phyloP scores from a whole-genome alignment of 2,329 filamentous ascomycete genomes.

The Rugonectria rugulosa region DNA sequence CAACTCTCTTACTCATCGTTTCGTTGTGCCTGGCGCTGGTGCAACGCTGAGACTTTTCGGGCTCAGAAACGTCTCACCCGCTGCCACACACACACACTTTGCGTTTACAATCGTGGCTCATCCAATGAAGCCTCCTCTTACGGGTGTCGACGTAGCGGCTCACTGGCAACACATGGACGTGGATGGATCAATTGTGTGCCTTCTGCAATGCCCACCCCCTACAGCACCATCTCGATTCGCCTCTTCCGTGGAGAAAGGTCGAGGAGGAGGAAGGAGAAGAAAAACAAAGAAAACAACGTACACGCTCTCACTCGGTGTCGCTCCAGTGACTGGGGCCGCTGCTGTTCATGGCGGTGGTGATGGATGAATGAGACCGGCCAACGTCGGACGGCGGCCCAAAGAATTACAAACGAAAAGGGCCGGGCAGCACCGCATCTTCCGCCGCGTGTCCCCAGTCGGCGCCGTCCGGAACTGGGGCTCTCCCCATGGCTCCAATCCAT shows the following conservation, averaged over 20 bases:
- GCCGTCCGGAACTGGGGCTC: slow-evolving; percentile 21
- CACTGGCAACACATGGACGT: slow-evolving; percentile 12
- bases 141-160: slow-evolving; percentile 17
- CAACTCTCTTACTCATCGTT: neutral
- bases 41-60: slow-evolving; percentile 11
- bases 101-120: slow-evolving; percentile 1
- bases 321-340: too few species aligned
- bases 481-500: neutral
- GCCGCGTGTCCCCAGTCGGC: slow-evolving; percentile 28
- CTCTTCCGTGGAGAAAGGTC: slow-evolving; percentile 5
- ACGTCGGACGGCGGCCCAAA: too few species aligned
- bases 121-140: neutral
- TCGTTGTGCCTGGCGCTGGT: slow-evolving; percentile 12
- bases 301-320: neutral
- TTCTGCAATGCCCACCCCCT: neutral
- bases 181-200: slow-evolving; percentile 18
- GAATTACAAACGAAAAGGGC: slow-evolving; percentile 2
- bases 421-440: slow-evolving; percentile 20
- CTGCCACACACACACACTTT: too few species aligned
- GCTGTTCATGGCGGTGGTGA: too few species aligned
- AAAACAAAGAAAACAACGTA: neutral
- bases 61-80: slow-evolving; percentile 14
- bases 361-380: too few species aligned
- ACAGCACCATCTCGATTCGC: slow-evolving; percentile 6
- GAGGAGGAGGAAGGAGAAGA: too few species aligned